Conservation (phyloP, 768 basidiomycete species). For the Xerocomellus intermedius region DNA sequence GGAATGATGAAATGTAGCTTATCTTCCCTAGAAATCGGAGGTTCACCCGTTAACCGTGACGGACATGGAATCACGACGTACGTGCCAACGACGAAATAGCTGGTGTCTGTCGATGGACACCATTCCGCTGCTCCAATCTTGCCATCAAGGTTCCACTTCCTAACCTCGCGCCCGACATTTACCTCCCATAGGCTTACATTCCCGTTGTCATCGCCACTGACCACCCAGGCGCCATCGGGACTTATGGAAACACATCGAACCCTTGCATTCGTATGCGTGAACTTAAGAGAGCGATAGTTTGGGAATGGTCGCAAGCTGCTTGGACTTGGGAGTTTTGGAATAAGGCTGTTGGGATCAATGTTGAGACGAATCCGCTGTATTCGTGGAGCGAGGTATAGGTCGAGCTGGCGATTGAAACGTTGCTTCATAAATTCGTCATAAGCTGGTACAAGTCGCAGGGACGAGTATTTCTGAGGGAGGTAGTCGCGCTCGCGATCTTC, state of each 20-base stretch:
- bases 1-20: constrained; percentile 77
- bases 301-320: constrained; percentile 94
- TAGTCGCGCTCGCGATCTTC: constrained; percentile 91
- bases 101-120: constrained; percentile 86
- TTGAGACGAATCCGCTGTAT: constrained; percentile 85
- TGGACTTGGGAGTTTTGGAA: constrained; percentile 93
- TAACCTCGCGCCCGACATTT: constrained; percentile 83
- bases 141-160: constrained; percentile 77
- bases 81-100: constrained; percentile 77
- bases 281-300: constrained; percentile 70
- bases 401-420: constrained; percentile 89
- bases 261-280: constrained; percentile 63
- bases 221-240: constrained; percentile 87
- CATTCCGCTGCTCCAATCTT: constrained; percentile 87
- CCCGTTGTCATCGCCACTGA: constrained; percentile 90
- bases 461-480: constrained; percentile 80
- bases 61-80: constrained; percentile 42
- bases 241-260: constrained; percentile 78
- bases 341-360: constrained; percentile 86
- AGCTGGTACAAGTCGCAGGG: constrained; percentile 88
- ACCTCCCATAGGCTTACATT: constrained; percentile 89
- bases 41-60: constrained; percentile 8
- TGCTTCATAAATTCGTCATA: constrained; percentile 92
- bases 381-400: constrained; percentile 94
- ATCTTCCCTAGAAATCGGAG: constrained; percentile 60